A percentile compares a stretch with the other conserved stretches of the same genome.
phyloP scores from a whole-genome alignment of 371 early-diverging fungal species.

The Haplosporangium sp. region DNA sequence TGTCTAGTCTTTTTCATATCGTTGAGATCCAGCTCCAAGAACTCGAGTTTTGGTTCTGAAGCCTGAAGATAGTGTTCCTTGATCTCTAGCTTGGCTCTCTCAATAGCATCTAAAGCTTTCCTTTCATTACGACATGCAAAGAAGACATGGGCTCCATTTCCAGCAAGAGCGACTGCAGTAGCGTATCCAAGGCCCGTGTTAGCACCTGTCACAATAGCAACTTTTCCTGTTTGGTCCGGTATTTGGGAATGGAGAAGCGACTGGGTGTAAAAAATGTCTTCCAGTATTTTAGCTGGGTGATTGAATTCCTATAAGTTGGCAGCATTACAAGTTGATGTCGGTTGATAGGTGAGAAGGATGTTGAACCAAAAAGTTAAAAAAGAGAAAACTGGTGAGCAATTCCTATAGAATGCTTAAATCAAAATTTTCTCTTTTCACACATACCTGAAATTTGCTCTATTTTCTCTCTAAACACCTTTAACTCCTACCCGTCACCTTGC shows the following conservation, averaged over 20 bases:
- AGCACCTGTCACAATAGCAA: conserved; percentile 79
- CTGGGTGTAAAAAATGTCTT: conserved; percentile 23
- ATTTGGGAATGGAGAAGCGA: conserved; percentile 58
- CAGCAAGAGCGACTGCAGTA: conserved; percentile 67
- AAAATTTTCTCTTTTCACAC: too few species aligned
- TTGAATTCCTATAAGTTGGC: too few species aligned
- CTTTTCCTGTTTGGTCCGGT: conserved; percentile 72
- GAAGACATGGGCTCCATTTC: conserved; percentile 66
- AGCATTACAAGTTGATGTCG: too few species aligned
- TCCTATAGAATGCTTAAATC: too few species aligned
- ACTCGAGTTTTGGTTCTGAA: conserved; percentile 61
- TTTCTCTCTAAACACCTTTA: too few species aligned
- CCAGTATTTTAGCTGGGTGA: conserved; percentile 2
- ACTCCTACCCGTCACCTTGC: too few species aligned
- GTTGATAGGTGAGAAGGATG: too few species aligned
- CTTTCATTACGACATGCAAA: conserved; percentile 68
- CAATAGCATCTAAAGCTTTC: conserved; percentile 60
- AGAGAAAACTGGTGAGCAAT: too few species aligned
- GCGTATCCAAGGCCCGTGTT: conserved; percentile 76
- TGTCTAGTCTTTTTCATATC: conserved; percentile 61
- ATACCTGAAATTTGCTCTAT: too few species aligned
- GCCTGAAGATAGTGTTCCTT: conserved; percentile 3
- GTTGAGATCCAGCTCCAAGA: conserved; percentile 70
- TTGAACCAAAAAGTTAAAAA: too few species aligned
- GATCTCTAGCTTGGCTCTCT: conserved; percentile 60